These are phyloP conservation scores for Boletus pseudo-olivaceus DNA, from an alignment of 768 basidiomycete genomes.

Conservation along the genomic window DNA sequence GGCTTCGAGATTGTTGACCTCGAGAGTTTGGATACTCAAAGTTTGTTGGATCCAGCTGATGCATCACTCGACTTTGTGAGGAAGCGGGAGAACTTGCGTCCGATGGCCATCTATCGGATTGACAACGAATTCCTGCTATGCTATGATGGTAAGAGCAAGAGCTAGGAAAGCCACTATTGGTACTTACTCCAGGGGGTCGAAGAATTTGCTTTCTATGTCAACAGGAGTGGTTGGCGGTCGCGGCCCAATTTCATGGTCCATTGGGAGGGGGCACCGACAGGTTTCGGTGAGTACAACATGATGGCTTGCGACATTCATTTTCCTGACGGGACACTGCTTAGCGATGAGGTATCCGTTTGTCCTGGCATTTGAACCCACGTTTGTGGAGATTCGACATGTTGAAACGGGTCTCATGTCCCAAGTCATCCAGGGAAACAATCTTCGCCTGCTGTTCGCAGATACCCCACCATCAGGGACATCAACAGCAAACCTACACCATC, in stretches of 20 bases:
- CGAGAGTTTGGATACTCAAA: slow-evolving; percentile 95
- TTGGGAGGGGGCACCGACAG: slow-evolving; percentile 94
- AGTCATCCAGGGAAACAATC: slow-evolving; percentile 90
- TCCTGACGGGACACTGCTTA: slow-evolving; percentile 31
- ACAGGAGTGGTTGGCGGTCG: slow-evolving; percentile 91
- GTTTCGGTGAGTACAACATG: slow-evolving; percentile 72
- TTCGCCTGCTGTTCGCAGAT: slow-evolving; percentile 90
- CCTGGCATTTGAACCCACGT: slow-evolving; percentile 92
- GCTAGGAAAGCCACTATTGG: background rate
- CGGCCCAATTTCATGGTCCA: slow-evolving; percentile 90
- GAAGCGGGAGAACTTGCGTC: slow-evolving; percentile 81
- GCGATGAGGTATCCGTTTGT: slow-evolving; percentile 97
- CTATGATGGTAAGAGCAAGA: slow-evolving; percentile 77
- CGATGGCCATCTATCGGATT: slow-evolving; percentile 95
- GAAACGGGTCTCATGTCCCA: slow-evolving; percentile 90
- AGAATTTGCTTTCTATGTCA: slow-evolving; percentile 99
- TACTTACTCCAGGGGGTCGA: slow-evolving; percentile 3
- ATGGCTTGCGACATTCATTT: background rate
- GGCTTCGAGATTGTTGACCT: slow-evolving; percentile 99
- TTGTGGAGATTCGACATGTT: slow-evolving; percentile 95
- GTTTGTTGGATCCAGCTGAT: slow-evolving; percentile 89
- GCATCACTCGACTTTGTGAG: slow-evolving; percentile 90
- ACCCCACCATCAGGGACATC: slow-evolving; percentile 84
- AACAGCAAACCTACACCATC: slow-evolving; percentile 39
- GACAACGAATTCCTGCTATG: slow-evolving; percentile 96